Conservation (phyloP, 1,139 yeast species). For the Blastobotrys proliferans region DNA sequence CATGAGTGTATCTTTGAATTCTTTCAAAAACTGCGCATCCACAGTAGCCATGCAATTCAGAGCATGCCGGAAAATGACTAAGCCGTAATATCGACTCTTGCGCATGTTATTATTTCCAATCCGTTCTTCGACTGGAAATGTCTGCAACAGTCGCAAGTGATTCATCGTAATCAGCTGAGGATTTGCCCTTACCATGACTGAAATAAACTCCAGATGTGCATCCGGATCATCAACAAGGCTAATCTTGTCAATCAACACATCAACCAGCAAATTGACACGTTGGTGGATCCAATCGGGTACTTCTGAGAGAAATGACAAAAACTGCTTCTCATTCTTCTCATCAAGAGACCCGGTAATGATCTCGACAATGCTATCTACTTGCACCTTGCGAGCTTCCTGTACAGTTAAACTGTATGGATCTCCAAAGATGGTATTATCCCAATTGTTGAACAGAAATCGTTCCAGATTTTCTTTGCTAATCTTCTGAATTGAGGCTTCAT, state of each 20-base stretch:
- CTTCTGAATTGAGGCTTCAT: conserved; percentile 12
- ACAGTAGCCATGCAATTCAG: conserved; percentile 4
- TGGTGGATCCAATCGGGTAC: conserved; percentile 2
- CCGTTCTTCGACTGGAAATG: conserved; percentile 14
- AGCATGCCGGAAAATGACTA: conserved; percentile 12
- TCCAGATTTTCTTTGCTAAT: conserved; percentile 7
- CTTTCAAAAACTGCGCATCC: conserved; percentile 10
- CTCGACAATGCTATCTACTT: conserved; percentile 4
- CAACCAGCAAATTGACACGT: conserved; percentile 5
- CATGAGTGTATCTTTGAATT: conserved; percentile 11
- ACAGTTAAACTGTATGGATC: conserved; percentile 7
- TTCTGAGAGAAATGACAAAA: conserved; percentile 3
- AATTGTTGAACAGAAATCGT: conserved; percentile 6
- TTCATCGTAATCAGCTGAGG: conserved; percentile 6
- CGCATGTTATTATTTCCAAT: not conserved
- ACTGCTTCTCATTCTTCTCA: conserved; percentile 1
- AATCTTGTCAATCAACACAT: conserved; percentile 11
- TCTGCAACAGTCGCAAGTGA: conserved; percentile 10
- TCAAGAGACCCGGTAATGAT: conserved; percentile 4
- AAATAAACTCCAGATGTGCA: conserved; percentile 5
- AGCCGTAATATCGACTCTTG: conserved; percentile 11
- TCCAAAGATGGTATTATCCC: conserved; percentile 10
- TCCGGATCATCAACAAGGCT: conserved; percentile 5
- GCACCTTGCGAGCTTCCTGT: conserved; percentile 3
- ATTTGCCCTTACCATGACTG: conserved; percentile 10